Percentiles rank a stretch among this genome's conserved stretches.
Evolutionary conservation across 768 basidiomycete genomes (phyloP).

Genomic region (Lactarius deliciosus): DNA sequence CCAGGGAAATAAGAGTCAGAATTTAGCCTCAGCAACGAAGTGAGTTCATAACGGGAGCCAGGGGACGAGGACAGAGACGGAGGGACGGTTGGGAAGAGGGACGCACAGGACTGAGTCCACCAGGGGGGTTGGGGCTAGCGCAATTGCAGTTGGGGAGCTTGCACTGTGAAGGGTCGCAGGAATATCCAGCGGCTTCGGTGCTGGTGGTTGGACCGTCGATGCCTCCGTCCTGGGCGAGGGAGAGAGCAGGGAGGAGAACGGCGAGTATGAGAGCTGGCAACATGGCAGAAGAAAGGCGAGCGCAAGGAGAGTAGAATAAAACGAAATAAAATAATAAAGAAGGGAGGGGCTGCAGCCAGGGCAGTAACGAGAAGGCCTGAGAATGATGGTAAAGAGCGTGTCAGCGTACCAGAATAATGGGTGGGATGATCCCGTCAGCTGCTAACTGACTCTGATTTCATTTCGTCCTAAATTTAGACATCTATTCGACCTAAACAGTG

Average conservation of each 20-base stretch:
- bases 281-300: slow-evolving; percentile 15
- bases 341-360: background rate
- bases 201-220: slow-evolving; percentile 56
- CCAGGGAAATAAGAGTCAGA: background rate
- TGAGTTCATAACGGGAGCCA: background rate
- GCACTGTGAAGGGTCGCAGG: slow-evolving; percentile 64
- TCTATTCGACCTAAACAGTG: background rate
- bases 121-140: slow-evolving; percentile 71
- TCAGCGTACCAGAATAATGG: background rate
- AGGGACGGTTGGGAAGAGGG: background rate
- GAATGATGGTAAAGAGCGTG: background rate
- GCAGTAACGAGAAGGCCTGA: background rate
- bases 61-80: background rate
- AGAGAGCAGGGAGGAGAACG: slow-evolving; percentile 28
- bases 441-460: no score
- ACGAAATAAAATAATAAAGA: background rate
- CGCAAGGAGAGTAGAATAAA: background rate
- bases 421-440: no score
- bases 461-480: background rate
- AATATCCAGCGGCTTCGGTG: slow-evolving; percentile 60
- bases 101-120: slow-evolving; percentile 64
- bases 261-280: slow-evolving; percentile 21
- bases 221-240: slow-evolving; percentile 46
- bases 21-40: background rate
- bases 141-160: slow-evolving; percentile 70